Conservation (phyloP, 306 rosid species). For the Vigna hirtella region DNA sequence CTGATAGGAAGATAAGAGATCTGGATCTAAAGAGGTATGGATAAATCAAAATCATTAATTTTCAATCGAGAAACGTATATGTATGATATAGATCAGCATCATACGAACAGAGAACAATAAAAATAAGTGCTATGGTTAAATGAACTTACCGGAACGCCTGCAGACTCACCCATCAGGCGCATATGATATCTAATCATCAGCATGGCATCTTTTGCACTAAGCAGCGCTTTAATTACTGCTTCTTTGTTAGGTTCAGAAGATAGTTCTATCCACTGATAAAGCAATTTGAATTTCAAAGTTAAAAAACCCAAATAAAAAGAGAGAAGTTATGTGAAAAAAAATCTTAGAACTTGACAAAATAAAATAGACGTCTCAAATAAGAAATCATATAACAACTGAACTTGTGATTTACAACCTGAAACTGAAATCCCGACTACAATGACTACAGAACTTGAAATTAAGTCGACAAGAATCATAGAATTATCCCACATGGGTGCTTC, state of each 20-base stretch:
- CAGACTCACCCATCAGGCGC: constrained; percentile 91
- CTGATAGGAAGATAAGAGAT: constrained; percentile 8
- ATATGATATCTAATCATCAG: constrained; percentile 75
- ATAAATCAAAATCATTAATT: constrained; percentile 14
- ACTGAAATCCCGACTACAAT: constrained; percentile 32
- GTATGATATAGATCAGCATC: constrained; percentile 27
- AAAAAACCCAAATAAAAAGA: constrained; percentile 37
- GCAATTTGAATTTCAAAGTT: constrained; percentile 37
- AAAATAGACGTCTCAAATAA: constrained; percentile 32
- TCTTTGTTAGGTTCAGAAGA: constrained; percentile 66
- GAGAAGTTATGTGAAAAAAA: constrained; percentile 10
- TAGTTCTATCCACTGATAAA: constrained; percentile 84
- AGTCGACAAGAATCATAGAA: constrained; percentile 20
- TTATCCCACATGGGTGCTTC: constrained; percentile 11
- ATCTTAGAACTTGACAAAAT: constrained; percentile 4
- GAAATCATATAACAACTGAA: constrained; percentile 19
- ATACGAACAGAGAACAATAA: constrained; percentile 24
- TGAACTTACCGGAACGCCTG: constrained; percentile 90
- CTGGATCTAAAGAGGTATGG: constrained; percentile 1
- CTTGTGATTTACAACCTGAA: constrained; percentile 36
- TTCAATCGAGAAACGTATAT: constrained; percentile 23
- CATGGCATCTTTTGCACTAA: constrained; percentile 91
- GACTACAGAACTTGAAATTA: constrained; percentile 3
- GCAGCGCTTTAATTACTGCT: constrained; percentile 66
- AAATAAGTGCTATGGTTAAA: constrained; percentile 39